Evolutionary conservation across 2,329 filamentous ascomycete species (phyloP), one percentile per base, ranked within the genome.

Genomic region (Calonectria naviculata): DNA sequence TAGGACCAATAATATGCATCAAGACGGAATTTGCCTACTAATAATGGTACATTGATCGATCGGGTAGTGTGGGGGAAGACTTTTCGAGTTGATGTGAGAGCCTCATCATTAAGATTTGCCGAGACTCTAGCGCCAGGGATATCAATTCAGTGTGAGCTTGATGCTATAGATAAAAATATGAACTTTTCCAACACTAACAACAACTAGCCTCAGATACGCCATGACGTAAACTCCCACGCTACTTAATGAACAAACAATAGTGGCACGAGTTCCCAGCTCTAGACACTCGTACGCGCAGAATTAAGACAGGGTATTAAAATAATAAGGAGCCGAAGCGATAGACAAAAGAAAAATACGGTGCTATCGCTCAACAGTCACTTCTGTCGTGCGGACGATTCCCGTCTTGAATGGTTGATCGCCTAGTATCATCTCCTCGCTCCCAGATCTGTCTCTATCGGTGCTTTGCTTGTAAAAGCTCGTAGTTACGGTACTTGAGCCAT

Each of bases 341-440:
- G 7, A 7, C 52, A 28, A 10, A 34, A 42, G 12, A 19, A 12
- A 5, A 9, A 5, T 26, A n/a, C 36, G 13, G 19, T 47, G 21
- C n/a, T 41, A 67, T 31, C 42, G 52, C 26, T 67, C 49, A 28
- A 71, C 42, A 3, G 61, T 68, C 21, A 71, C 70, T 26, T 71
- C 70, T 15, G 70, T 71, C n/a, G 70, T 71, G 21, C 70, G 61
- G 46, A 71, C 29, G 8, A 71, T 71, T 49, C 70, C 70, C 8
- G 64, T 19, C 54, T 71, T 71, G 70, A 54, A 56, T 0, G 34
- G 42, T 13, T 29, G n/a, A 3, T 71, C 54, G 13, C 67, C 70
- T 5, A 72, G 58, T 12, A 72, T 72, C 67, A 70, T 67, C 58
- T 72, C 70, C 49, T 70, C 67, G 63, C 70, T 72, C 12, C 70